Percentiles rank a stretch among this genome's conserved stretches.
Conservation (phyloP, 1,284 basidiomycete species). For the Blastosporella zonata region DNA sequence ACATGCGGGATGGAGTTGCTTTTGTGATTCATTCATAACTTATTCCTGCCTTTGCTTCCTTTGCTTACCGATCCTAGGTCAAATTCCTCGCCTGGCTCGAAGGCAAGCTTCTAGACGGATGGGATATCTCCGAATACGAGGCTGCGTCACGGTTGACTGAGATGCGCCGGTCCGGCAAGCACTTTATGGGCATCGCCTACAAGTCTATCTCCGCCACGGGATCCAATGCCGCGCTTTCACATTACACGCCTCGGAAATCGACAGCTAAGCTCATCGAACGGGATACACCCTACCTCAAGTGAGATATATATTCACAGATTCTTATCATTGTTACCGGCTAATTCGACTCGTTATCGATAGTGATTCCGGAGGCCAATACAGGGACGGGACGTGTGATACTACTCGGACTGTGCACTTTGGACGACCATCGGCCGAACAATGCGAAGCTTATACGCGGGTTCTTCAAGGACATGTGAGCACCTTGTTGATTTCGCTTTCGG, state of each 20-base stretch:
- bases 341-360: constrained; percentile 41
- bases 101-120: constrained; percentile 69
- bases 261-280: constrained; percentile 73
- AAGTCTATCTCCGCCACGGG: constrained; percentile 92
- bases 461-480: constrained; percentile 87
- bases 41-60: constrained; percentile 9
- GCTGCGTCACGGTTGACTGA: constrained; percentile 83
- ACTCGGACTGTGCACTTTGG: constrained; percentile 91
- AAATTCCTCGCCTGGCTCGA: constrained; percentile 92
- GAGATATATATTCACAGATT: constrained; percentile 26
- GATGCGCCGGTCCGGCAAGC: constrained; percentile 71
- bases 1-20: constrained; percentile 89
- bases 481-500: constrained; percentile 1
- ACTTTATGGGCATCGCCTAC: constrained; percentile 89
- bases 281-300: constrained; percentile 88
- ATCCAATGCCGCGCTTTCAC: constrained; percentile 89
- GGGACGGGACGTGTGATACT: constrained; percentile 91
- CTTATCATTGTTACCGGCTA: constrained; percentile 7
- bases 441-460: constrained; percentile 91
- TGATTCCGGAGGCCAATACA: constrained; percentile 88
- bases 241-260: constrained; percentile 83
- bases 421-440: constrained; percentile 74
- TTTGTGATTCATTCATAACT: constrained; percentile 55
- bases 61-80: constrained; percentile 39
- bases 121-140: constrained; percentile 88